Evolutionary conservation across 495 filamentous ascomycete species (phyloP).

Genomic region (Aspergillus sclerotiicarbonarius): DNA sequence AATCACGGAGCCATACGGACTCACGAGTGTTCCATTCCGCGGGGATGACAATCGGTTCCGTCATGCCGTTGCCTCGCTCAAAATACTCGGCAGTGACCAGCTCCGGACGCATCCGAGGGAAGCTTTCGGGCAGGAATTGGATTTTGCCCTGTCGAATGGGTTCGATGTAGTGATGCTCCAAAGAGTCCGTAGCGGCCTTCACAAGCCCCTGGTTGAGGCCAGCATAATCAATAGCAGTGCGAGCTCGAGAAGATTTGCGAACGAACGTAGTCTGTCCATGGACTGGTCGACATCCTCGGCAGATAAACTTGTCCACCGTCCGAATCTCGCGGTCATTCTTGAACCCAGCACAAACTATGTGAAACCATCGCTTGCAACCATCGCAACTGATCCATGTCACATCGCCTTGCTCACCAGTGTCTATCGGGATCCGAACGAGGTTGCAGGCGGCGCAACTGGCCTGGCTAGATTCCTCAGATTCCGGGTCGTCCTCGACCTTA

Average conservation of each 20-base stretch:
- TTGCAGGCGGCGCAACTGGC: slow-evolving; percentile 53
- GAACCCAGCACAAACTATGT: slow-evolving; percentile 70
- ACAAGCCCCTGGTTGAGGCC: slow-evolving; percentile 71
- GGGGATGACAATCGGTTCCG: slow-evolving; percentile 69
- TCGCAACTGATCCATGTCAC: slow-evolving; percentile 74
- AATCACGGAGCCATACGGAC: slow-evolving; percentile 21
- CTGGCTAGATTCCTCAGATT: slow-evolving; percentile 28
- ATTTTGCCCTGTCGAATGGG: slow-evolving; percentile 68
- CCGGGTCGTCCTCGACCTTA: slow-evolving; percentile 32
- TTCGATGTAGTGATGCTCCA: slow-evolving; percentile 71
- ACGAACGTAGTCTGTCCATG: slow-evolving; percentile 66
- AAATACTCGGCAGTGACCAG: slow-evolving; percentile 65
- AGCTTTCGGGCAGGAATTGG: slow-evolving; percentile 59
- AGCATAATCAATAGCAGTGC: slow-evolving; percentile 73
- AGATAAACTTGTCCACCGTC: slow-evolving; percentile 72
- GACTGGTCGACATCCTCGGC: slow-evolving; percentile 54
- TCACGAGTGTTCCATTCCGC: slow-evolving; percentile 62
- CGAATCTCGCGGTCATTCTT: slow-evolving; percentile 67
- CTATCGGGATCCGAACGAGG: slow-evolving; percentile 44
- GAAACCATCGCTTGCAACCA: slow-evolving; percentile 73
- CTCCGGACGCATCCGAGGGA: slow-evolving; percentile 67
- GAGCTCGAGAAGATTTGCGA: slow-evolving; percentile 62
- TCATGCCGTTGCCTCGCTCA: slow-evolving; percentile 65
- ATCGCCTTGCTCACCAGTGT: slow-evolving; percentile 47
- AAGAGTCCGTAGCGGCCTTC: slow-evolving; percentile 64